Evolutionary conservation across 1,139 yeast species (phyloP), one percentile per base, ranked within the genome.

Genomic region (Protomyces lactucae-debilis): DNA sequence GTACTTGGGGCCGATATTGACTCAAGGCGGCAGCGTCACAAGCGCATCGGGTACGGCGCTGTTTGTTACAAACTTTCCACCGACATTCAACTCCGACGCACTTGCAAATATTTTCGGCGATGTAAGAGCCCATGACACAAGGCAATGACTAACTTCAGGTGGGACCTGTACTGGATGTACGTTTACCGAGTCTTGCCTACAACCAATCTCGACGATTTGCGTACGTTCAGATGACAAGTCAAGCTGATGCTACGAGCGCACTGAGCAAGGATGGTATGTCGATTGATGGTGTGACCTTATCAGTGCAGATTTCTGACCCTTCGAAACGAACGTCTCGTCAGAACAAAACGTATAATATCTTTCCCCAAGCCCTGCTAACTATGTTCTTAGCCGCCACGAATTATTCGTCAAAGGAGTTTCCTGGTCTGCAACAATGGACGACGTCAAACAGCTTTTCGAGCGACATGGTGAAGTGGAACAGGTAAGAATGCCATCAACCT

Each of bases 181-280:
- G 97, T 61, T 78, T 88, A 53, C 97, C 97, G 0, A 82, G 87
- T 0, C 82, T 86, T 67, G 80, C 80, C 52, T 79, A 77, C 57
- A 82, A 84, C 68, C 74, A 82, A 3, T 80, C 80, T 23, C 79
- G 96, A 65, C 74, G 96, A 45, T 90, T 90, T 72, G 88, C 95
- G 67, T 90, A 89, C 71, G 79, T 88, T 14, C 96, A 89, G 71
- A 76, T 69, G 70, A 76, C 0, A 73, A 77, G 14, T 67, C 81
- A 55, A 12, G 77, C 77, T 8, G 77, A 76, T 39, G 91, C 95
- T 0, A 66, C 71, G 0, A 64, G 69, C 0, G 90, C 91, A 0
- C 78, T 82, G 0, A 66, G 69, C 0, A 75, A 83, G n/a, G 73
- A 86, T 70, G 83, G 80, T 0, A 75, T 72, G 40, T 72, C 67